Evolutionary conservation across 2,329 filamentous ascomycete genomes (phyloP).

Genomic region (Talaromyces sp.): DNA sequence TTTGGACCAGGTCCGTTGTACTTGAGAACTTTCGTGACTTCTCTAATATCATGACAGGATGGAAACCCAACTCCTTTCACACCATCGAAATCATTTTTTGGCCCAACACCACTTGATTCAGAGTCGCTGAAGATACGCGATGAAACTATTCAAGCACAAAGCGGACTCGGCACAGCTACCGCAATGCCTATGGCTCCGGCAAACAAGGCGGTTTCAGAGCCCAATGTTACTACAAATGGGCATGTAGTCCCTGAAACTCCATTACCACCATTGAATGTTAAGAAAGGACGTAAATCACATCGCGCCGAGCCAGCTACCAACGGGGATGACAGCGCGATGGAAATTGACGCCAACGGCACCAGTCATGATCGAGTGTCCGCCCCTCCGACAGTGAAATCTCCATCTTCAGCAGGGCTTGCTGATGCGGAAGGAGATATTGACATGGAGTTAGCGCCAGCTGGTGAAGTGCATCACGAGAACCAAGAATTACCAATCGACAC

Average conservation of each 20-base stretch:
- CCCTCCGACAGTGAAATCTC: slow-evolving; percentile 22
- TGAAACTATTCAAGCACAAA: slow-evolving; percentile 24
- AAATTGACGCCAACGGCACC: slow-evolving; percentile 39
- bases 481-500: slow-evolving; percentile 31
- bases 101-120: slow-evolving; percentile 39
- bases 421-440: slow-evolving; percentile 46
- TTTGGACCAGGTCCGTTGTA: slow-evolving; percentile 45
- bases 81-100: slow-evolving; percentile 46
- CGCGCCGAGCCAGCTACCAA: slow-evolving; percentile 26
- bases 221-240: slow-evolving; percentile 34
- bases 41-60: slow-evolving; percentile 30
- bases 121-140: slow-evolving; percentile 29
- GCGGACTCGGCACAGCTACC: slow-evolving; percentile 28
- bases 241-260: slow-evolving; percentile 30
- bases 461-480: slow-evolving; percentile 15
- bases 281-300: slow-evolving; percentile 34
- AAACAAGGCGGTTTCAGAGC: slow-evolving; percentile 35
- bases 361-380: slow-evolving; percentile 26
- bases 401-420: slow-evolving; percentile 27
- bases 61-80: slow-evolving; percentile 35
- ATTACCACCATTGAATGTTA: slow-evolving; percentile 28
- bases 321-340: slow-evolving; percentile 37
- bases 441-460: slow-evolving; percentile 32
- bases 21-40: slow-evolving; percentile 19
- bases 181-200: slow-evolving; percentile 28